Base-by-base conservation (phyloP, 257 asterid genomes). In the Catharanthus roseus region DNA sequence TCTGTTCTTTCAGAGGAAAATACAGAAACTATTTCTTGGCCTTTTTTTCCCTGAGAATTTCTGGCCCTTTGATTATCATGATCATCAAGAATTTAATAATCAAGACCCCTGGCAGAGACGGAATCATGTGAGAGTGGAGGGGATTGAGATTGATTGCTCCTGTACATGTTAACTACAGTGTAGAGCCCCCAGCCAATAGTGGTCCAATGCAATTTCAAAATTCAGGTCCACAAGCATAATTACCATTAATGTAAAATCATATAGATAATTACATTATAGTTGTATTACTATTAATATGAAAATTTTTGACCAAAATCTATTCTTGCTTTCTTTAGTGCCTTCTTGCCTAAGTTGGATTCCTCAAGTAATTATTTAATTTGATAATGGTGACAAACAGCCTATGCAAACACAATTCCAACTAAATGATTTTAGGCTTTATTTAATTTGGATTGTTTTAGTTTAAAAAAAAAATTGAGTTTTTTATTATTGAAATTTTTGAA, bases 161-260 rank as follows among this genome's bases (percentile, higher is more conserved):
- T n/a, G 33, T 44, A 62, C 11, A 38, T 49, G 66, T 5, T 49
- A 49, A 23, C 39, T n/a, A 50, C 61, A 47, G 70, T 62, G 51
- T 61, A 29, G 11, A 15, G 19, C 18, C 58, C 38, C 69, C 71
- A 50, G 36, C 34, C 63, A 28, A 0, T 65, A 19, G 58, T 28
- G 72, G 57, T 65, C 67, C 72, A 64, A 28, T 38, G 31, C 72
- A 66, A n/a, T n/a, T 69, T 64, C 57, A 51, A 73, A 64, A 36
- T 39, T 2, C 65, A 64, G 55, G 12, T 38, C 42, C 62, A 16
- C 51, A 0, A 5, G 23, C 47, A 72, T 72, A 33, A 64, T 73
- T 51, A 38, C 51, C 28, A 49, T 4, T 29, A 19, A 3, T 31
- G 36, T 60, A 28, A 21, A 26, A 57, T 19, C 51, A 13, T 6